Conservation (phyloP, 768 basidiomycete genomes). For the Tricholoma terreum region DNA sequence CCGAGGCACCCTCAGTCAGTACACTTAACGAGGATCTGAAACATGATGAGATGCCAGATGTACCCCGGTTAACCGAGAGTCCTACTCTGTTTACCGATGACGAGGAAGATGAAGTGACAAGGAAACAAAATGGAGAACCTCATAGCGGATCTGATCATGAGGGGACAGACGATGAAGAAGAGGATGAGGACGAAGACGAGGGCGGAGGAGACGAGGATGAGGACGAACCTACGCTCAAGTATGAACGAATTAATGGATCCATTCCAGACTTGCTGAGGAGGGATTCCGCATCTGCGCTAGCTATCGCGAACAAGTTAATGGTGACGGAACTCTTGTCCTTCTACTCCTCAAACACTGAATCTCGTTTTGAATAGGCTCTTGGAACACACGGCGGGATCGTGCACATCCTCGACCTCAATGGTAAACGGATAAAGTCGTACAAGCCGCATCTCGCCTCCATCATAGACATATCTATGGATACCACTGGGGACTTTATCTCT, state of each 20-base stretch:
- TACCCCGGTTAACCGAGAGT: background rate
- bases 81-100: background rate
- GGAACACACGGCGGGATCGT: conserved; percentile 95
- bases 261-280: conserved; percentile 79
- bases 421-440: conserved; percentile 83
- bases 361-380: conserved; percentile 54
- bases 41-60: conserved; percentile 6
- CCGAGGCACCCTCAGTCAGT: background rate
- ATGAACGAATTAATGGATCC: conserved; percentile 73
- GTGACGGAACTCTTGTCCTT: conserved; percentile 33
- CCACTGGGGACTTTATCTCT: conserved; percentile 83
- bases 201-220: conserved; percentile 74
- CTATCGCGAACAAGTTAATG: conserved; percentile 69
- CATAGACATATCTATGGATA: conserved; percentile 80
- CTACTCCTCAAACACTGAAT: conserved; percentile 7
- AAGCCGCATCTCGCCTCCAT: conserved; percentile 88
- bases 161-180: conserved; percentile 19
- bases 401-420: conserved; percentile 76
- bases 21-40: conserved; percentile 1
- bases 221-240: conserved; percentile 90
- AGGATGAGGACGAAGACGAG: conserved; percentile 48
- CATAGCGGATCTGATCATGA: conserved; percentile 22
- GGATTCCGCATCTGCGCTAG: conserved; percentile 84
- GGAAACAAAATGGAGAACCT: conserved; percentile 22
- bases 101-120: conserved; percentile 11